Percentiles rank a stretch among this genome's conserved stretches.
Evolutionary conservation across 352 stramenopile genomes (phyloP).

Genomic region (Phytophthora pisi): DNA sequence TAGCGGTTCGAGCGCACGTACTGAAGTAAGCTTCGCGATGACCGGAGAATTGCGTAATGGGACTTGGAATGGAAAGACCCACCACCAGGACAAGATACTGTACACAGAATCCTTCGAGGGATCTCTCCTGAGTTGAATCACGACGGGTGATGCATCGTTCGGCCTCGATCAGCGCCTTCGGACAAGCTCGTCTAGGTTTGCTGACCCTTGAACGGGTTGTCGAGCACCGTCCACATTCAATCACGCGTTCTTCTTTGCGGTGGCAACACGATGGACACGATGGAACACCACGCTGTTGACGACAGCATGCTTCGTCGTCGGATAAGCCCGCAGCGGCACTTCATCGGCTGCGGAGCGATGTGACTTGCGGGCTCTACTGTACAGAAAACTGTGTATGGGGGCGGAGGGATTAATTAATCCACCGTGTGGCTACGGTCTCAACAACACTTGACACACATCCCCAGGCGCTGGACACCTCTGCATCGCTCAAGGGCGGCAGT

Average conservation of each 20-base stretch:
- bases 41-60: slow-evolving; percentile 26
- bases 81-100: slow-evolving; percentile 15
- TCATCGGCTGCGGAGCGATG: neutral
- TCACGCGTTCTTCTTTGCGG: slow-evolving; percentile 1
- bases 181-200: slow-evolving; percentile 18
- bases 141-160: slow-evolving; percentile 5
- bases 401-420: slow-evolving; percentile 21
- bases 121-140: slow-evolving; percentile 3
- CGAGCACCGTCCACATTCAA: slow-evolving; percentile 2
- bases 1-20: neutral
- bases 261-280: slow-evolving; percentile 2
- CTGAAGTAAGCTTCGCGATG: slow-evolving; percentile 13
- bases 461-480: slow-evolving; percentile 4
- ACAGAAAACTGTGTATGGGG: slow-evolving; percentile 1
- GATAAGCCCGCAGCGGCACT: slow-evolving; percentile 8
- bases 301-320: slow-evolving; percentile 23
- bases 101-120: neutral
- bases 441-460: neutral
- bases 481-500: slow-evolving; percentile 4
- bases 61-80: neutral
- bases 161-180: slow-evolving; percentile 21
- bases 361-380: slow-evolving; percentile 12
- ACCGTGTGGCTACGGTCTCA: neutral
- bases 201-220: slow-evolving; percentile 17
- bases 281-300: neutral